Base-by-base conservation (phyloP, 805 yeast species). In the Sugiyamaella marilandica region DNA sequence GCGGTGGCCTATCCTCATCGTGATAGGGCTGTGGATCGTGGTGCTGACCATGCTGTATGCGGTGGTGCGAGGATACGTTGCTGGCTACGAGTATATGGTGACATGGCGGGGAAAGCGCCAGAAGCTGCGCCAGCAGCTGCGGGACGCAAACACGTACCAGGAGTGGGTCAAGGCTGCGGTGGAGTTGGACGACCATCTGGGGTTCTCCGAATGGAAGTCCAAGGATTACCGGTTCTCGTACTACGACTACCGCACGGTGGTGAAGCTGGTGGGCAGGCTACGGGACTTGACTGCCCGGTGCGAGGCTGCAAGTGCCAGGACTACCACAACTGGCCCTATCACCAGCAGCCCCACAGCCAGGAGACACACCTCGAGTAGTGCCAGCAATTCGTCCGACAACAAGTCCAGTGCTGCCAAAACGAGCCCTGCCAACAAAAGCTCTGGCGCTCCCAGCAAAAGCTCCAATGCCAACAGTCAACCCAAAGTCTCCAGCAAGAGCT, bases 81-180 rank as follows among this genome's bases (percentile, higher is more conserved):
- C 86, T 0, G 65, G 81, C 1, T 80, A 78, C 64, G 95, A 86
- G 62, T 74, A 77, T 51, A 61, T 75, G 31, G 67, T 82, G 54
- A 77, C 84, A 1, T 82, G 86, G 83, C 72, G 78, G 0, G 89
- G 88, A 2, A 70, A 75, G 53, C 73, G 87, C 34, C 73, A 74
- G 50, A 60, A 57, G 33, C 67, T 85, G 21, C 65, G 87, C 7
- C 71, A 72, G 14, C 68, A 71, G n/a, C 68, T 86, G 52, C 66
- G 84, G 45, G 55, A 62, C 0, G 76, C 87, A 0, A 62, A 61
- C 16, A 74, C 69, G 26, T 86, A 85, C 61, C 65, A 70, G 4
- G 88, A 86, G 55, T 86, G 91, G 86, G 69, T 77, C 3, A 63
- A 65, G 13, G 78, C 78, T 59, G 92, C 94, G 1, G 62, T 73